These are phyloP conservation scores for Babesia divergens DNA, from an alignment of 169 alveolate species.

Conservation along the genomic window DNA sequence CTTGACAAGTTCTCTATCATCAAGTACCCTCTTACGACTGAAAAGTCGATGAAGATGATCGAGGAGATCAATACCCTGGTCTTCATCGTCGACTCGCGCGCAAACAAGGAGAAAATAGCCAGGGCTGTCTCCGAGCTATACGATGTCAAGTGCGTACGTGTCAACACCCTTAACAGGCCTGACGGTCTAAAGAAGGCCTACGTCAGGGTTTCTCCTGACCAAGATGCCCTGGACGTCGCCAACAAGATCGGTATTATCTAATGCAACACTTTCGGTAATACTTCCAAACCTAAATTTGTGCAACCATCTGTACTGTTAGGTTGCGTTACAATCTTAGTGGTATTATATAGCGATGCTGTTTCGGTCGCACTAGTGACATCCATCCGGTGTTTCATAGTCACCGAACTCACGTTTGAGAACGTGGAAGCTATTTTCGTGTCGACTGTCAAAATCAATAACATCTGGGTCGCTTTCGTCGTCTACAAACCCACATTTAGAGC, in stretches of 20 bases:
- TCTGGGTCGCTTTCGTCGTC: constrained; percentile 73
- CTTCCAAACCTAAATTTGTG: background rate
- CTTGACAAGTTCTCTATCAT: constrained; percentile 89
- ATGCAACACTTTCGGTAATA: constrained; percentile 38
- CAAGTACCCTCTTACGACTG: constrained; percentile 95
- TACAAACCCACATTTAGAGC: constrained; percentile 62
- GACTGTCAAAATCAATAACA: constrained; percentile 17
- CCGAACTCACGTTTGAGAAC: constrained; percentile 43
- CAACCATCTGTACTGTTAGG: background rate
- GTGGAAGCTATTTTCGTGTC: constrained; percentile 13
- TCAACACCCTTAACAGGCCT: constrained; percentile 94
- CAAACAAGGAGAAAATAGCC: constrained; percentile 92
- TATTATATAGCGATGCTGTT: background rate
- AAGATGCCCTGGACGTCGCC: constrained; percentile 97
- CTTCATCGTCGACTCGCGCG: constrained; percentile 87
- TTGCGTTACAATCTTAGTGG: background rate
- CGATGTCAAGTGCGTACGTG: constrained; percentile 88
- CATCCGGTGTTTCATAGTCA: background rate
- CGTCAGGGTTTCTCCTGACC: constrained; percentile 92
- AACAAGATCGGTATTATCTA: constrained; percentile 96
- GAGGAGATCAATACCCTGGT: constrained; percentile 98
- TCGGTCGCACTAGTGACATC: background rate
- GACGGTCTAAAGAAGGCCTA: constrained; percentile 97
- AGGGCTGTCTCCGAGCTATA: constrained; percentile 90
- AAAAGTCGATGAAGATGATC: constrained; percentile 95